These are phyloP conservation scores for Papiliotrema terrestris DNA, from an alignment of 1,284 basidiomycete species.

Conservation along the genomic window DNA sequence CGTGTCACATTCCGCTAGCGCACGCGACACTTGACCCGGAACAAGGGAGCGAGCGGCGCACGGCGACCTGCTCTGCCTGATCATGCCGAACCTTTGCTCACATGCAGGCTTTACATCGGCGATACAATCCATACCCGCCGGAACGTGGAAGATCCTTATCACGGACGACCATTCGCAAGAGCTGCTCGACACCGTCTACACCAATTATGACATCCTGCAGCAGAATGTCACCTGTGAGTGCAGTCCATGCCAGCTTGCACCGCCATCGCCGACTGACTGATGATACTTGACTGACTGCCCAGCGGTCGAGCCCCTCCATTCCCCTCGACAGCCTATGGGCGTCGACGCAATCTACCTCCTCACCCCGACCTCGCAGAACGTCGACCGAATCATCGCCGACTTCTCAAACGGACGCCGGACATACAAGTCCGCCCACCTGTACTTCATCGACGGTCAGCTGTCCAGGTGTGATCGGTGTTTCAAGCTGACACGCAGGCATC, in stretches of 20 bases:
- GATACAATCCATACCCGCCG: constrained; percentile 63
- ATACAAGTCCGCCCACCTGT: constrained; percentile 85
- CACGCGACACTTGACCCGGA: not conserved
- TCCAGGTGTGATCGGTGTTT: no score
- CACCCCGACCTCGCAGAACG: constrained; percentile 90
- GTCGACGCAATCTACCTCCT: constrained; percentile 91
- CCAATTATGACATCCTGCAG: constrained; percentile 86
- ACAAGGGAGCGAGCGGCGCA: not conserved
- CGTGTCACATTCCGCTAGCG: constrained; percentile 13
- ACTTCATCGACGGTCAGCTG: constrained; percentile 84
- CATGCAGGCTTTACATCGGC: constrained; percentile 44
- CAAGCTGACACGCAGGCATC: constrained; percentile 31
- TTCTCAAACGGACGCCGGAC: constrained; percentile 64
- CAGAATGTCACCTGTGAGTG: constrained; percentile 88
- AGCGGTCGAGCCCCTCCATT: constrained; percentile 53
- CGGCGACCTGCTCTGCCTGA: not conserved
- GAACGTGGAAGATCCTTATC: constrained; percentile 93
- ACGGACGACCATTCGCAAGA: constrained; percentile 88
- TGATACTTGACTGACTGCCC: not conserved
- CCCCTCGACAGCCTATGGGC: constrained; percentile 66
- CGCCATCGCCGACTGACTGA: no score
- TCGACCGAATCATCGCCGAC: constrained; percentile 85
- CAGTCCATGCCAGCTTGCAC: not conserved
- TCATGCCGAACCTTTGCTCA: not conserved
- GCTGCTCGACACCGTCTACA: constrained; percentile 79